Percentiles rank a stretch among this genome's conserved stretches.
Conservation (phyloP, 129 eudicot species). For the Chrysanthemum lavandulifolium region DNA sequence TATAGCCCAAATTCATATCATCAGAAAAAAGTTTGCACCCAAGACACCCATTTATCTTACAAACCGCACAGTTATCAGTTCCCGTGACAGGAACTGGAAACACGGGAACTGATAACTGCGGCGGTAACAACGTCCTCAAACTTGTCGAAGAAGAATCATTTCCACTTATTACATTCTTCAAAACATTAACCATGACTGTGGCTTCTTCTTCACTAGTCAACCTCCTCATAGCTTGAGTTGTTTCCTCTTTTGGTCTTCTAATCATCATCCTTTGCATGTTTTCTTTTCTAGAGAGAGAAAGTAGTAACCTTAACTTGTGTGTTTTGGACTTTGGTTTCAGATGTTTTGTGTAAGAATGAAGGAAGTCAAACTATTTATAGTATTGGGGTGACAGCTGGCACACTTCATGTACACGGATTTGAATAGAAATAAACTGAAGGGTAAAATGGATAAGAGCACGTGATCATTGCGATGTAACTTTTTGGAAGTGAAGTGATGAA, state of each 20-base stretch:
- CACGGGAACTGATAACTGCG: neutral
- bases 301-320: neutral
- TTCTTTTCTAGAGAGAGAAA: constrained; percentile 21
- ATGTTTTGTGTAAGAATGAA: neutral
- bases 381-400: constrained; percentile 41
- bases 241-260: constrained; percentile 19
- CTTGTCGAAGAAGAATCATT: constrained; percentile 1
- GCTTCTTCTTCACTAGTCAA: constrained; percentile 53
- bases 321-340: neutral
- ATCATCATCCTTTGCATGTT: constrained; percentile 40
- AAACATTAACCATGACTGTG: constrained; percentile 52
- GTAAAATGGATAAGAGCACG: neutral
- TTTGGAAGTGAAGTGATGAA: constrained; percentile 21
- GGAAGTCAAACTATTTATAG: constrained; percentile 34
- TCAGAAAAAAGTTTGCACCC: constrained; percentile 56
- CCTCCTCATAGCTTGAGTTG: constrained; percentile 17
- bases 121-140: constrained; percentile 4
- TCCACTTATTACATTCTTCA: constrained; percentile 57
- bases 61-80: constrained; percentile 43
- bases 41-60: constrained; percentile 60
- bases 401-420: constrained; percentile 42
- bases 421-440: constrained; percentile 17
- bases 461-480: constrained; percentile 7
- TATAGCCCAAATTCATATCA: constrained; percentile 23
- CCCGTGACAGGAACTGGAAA: constrained; percentile 28